Percentiles rank a stretch among this genome's conserved stretches.
These are phyloP conservation scores for Phytophthora brassicae DNA, from an alignment of 352 stramenopile genomes.

Conservation along the genomic window DNA sequence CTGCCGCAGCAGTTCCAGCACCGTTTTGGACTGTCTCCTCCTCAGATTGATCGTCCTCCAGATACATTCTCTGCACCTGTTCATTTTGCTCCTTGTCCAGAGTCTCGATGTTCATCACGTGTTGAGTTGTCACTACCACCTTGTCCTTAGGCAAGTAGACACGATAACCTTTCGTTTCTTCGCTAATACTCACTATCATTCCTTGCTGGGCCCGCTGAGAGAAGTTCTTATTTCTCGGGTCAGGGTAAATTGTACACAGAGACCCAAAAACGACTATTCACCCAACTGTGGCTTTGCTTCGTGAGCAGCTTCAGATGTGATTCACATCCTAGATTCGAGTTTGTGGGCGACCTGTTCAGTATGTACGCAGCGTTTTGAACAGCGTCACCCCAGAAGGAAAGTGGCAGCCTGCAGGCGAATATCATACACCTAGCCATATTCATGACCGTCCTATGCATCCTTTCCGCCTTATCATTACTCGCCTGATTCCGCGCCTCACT, in stretches of 20 bases:
- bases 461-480: too few relatives aligned
- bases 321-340: not conserved
- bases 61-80: not conserved
- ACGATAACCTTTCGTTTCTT: not conserved
- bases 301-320: not conserved
- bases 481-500: too few relatives aligned
- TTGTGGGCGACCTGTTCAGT: not conserved
- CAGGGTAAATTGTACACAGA: not conserved
- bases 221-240: not conserved
- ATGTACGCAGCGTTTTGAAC: too few relatives aligned
- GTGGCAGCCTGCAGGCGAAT: too few relatives aligned
- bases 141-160: not conserved
- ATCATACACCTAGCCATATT: too few relatives aligned
- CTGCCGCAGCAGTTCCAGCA: too few relatives aligned
- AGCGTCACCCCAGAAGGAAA: too few relatives aligned
- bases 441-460: too few relatives aligned
- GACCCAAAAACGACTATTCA: not conserved
- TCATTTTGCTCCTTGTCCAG: too few relatives aligned
- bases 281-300: not conserved
- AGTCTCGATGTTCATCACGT: not conserved
- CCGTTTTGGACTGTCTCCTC: too few relatives aligned
- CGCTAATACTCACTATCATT: not conserved
- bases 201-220: not conserved
- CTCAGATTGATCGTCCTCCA: too few relatives aligned
- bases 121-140: not conserved